phyloP scores from a whole-genome alignment of 2,329 filamentous ascomycete species.

The Sporothrix brasiliensis region DNA sequence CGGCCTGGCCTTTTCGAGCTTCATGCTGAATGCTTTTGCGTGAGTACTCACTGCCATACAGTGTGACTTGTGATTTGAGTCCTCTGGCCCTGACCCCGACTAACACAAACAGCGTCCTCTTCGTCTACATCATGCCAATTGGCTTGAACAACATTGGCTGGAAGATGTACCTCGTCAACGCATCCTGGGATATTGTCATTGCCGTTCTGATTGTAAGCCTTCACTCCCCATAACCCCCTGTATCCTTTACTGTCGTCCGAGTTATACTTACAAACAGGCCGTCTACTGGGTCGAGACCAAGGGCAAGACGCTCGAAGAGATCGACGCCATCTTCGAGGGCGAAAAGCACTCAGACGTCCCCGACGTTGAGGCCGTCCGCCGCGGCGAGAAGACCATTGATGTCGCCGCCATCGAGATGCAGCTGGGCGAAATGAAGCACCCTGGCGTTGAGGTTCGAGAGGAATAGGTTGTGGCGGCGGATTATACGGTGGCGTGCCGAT shows the following conservation, averaged over 20 bases:
- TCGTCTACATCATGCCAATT: constrained; percentile 46
- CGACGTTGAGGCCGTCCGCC: constrained; percentile 39
- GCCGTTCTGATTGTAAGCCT: constrained; percentile 46
- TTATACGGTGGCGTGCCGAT: neutral
- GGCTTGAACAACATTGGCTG: constrained; percentile 49
- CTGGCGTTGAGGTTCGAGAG: neutral
- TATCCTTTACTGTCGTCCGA: neutral
- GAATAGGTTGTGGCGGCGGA: neutral
- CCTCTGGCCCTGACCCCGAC: constrained; percentile 3
- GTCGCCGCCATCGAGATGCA: constrained; percentile 37
- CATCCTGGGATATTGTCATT: constrained; percentile 48
- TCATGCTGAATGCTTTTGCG: constrained; percentile 42
- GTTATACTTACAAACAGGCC: constrained; percentile 35
- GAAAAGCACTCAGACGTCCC: constrained; percentile 42
- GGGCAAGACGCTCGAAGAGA: constrained; percentile 46
- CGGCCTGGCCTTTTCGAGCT: constrained; percentile 47
- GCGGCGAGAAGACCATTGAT: constrained; percentile 37
- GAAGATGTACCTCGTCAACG: constrained; percentile 55
- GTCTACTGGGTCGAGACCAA: constrained; percentile 47
- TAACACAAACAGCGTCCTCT: constrained; percentile 25
- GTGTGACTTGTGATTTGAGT: neutral
- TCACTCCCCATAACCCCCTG: neutral
- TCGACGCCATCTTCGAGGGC: constrained; percentile 45
- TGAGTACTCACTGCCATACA: constrained; percentile 31
- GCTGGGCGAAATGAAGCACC: constrained; percentile 23